Conservation (phyloP, 768 basidiomycete species). For the Pholiota molesta region DNA sequence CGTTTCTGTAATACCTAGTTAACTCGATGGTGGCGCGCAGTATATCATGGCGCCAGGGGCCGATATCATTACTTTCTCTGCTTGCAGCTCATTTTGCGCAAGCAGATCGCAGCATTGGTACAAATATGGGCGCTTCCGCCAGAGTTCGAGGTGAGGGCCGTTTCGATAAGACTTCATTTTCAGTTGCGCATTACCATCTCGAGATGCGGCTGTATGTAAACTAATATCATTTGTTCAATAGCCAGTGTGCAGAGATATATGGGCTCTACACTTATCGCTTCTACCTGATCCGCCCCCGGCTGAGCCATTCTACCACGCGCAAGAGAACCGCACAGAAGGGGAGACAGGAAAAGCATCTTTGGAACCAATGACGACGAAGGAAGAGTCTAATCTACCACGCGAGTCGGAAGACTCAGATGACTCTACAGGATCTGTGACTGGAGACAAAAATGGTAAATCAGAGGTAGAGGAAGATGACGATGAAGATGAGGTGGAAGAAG, state of each 20-base stretch:
- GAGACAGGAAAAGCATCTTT: slow-evolving; percentile 5
- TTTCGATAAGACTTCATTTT: background rate
- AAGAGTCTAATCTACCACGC: background rate
- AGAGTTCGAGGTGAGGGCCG: slow-evolving; percentile 70
- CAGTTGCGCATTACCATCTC: background rate
- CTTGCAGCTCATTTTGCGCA: slow-evolving; percentile 78
- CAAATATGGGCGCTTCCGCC: slow-evolving; percentile 71
- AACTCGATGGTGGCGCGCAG: slow-evolving; percentile 38
- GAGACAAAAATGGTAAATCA: slow-evolving; percentile 5
- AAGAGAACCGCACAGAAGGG: slow-evolving; percentile 27
- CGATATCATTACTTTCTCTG: slow-evolving; percentile 84
- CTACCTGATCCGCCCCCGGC: slow-evolving; percentile 61
- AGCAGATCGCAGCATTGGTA: slow-evolving; percentile 68
- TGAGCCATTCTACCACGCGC: slow-evolving; percentile 58
- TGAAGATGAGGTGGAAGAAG: slow-evolving; percentile 24
- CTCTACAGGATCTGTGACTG: background rate
- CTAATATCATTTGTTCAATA: slow-evolving; percentile 27
- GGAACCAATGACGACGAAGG: background rate
- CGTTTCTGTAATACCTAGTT: background rate
- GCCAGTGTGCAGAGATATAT: slow-evolving; percentile 79
- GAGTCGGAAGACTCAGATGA: slow-evolving; percentile 13
- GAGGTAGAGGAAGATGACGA: slow-evolving; percentile 13
- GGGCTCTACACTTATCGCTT: slow-evolving; percentile 72
- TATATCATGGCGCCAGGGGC: slow-evolving; percentile 82
- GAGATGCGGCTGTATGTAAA: background rate